Evolutionary conservation across 2,329 filamentous ascomycete genomes (phyloP).

Genomic region (Pyrenophora tritici-repentis): DNA sequence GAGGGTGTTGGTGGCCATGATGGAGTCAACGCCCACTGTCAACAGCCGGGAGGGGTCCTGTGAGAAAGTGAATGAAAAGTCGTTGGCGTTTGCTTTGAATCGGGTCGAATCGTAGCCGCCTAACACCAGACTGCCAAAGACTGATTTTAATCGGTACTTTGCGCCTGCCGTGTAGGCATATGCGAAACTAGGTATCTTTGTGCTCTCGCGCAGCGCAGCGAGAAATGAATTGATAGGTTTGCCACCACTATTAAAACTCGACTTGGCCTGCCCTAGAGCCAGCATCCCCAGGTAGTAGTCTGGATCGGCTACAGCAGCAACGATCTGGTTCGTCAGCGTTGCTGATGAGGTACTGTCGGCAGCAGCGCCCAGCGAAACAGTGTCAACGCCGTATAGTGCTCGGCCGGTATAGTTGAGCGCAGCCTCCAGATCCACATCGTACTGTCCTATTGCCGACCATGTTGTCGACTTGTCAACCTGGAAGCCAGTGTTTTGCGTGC

Average conservation of each 20-base stretch:
- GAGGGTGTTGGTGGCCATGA: slow-evolving; percentile 38
- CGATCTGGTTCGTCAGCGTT: slow-evolving; percentile 35
- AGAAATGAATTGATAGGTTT: slow-evolving; percentile 35
- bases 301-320: slow-evolving; percentile 35
- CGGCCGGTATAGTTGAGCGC: slow-evolving; percentile 32
- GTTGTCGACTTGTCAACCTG: slow-evolving; percentile 34
- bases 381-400: slow-evolving; percentile 43
- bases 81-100: slow-evolving; percentile 36
- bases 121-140: slow-evolving; percentile 45
- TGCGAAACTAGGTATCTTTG: slow-evolving; percentile 42
- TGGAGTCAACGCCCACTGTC: slow-evolving; percentile 42
- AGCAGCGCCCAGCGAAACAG: slow-evolving; percentile 32
- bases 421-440: slow-evolving; percentile 37
- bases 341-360: slow-evolving; percentile 21
- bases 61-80: slow-evolving; percentile 42
- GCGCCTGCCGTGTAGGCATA: slow-evolving; percentile 46
- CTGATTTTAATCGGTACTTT: slow-evolving; percentile 40
- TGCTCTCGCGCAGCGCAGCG: slow-evolving; percentile 32
- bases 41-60: slow-evolving; percentile 38
- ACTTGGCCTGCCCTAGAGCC: slow-evolving; percentile 35
- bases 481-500: slow-evolving; percentile 39
- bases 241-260: slow-evolving; percentile 37
- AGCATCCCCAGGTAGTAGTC: slow-evolving; percentile 41
- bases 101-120: slow-evolving; percentile 51
- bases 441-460: slow-evolving; percentile 44